Evolutionary conservation across 805 yeast genomes (phyloP), one percentile per base, ranked within the genome.

Genomic region (Phaffomyces opuntiae): DNA sequence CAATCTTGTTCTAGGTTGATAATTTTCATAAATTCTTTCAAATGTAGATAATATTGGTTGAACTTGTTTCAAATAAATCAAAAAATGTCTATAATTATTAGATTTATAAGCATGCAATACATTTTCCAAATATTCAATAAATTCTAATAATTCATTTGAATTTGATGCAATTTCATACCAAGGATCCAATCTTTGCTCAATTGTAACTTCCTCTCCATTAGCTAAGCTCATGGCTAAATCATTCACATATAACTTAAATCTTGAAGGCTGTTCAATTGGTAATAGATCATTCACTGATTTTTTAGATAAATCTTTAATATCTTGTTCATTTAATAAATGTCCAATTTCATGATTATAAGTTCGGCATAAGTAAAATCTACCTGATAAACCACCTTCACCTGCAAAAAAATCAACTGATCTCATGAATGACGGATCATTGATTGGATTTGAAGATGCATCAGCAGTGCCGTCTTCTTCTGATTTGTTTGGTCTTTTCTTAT

Each of bases 111-210:
- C 12, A 2, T 35, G 36, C 7, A 53, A 24, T 24, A 49, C 53
- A 1, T 17, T 5, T 2, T 36, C 24, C 16, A 56, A 24, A 37
- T 36, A 53, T 4, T 46, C 42, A 7, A 51, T 13, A 21, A 59
- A 59, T 1, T 19, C 26, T 9, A 35, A 14, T 25, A 59, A 48
- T 14, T 53, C 54, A 3, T 33, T 42, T 8, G 38, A 24, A 26
- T 49, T 49, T 1, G 46, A 36, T 3, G 61, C 59, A 39, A 59
- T 38, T 39, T 59, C 63, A 49, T 55, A 59, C 63, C 62, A 59
- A 36, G 56, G 56, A 36, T 55, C 59, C 4, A 43, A 16, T 7
- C 42, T 13, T 17, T 29, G 17, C 7, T 29, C 31, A 2, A n/a
- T 9, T 3, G 39, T 25, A 16, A 34, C 7, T 9, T 34, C 12